Evolutionary conservation across 2,329 filamentous ascomycete genomes (phyloP), one percentile per base, ranked within the genome.

Genomic region (Bipolaris cookei): DNA sequence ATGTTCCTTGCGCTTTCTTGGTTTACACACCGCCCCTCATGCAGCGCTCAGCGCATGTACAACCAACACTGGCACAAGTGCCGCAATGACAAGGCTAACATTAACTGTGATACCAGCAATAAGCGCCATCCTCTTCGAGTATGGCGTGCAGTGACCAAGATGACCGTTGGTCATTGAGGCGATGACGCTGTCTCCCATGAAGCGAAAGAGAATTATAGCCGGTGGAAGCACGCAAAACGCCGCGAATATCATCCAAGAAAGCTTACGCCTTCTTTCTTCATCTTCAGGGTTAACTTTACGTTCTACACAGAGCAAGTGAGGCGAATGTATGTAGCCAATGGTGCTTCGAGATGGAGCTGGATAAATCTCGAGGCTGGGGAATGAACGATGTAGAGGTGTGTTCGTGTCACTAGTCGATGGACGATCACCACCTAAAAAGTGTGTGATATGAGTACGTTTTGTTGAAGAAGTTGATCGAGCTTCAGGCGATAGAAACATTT

Each of bases 131-230:
- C 62, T 56, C 59, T 78, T 77, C n/a, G 74, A 67, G 35, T 58
- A 51, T 16, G 56, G 44, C 0, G 69, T 63, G 53, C 70, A 75
- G n/a, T 69, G 61, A 6, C 66, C 63, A 20, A 77, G 59, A 3
- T 65, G 62, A 11, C 75, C 76, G 5, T 71, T 60, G 0, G 75
- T 74, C 13, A 69, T 39, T 2, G 59, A 69, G 10, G 59, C 56
- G 10, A 78, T 74, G 42, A 75, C 51, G 1, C 54, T 49, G 55
- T 78, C 76, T 34, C 73, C 69, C 20, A 63, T 60, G 23, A 66
- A 67, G n/a, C 75, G 73, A 54, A 70, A 76, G 21, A 78, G 65
- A 25, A 77, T 63, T 25, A 77, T 70, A 11, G 71, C 62, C 6
- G 76, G 72, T 4, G 76, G 76, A 13, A 78, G 60, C 1, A 77